Evolutionary conservation across 1,284 basidiomycete genomes (phyloP).

Genomic region (Cryptococcus amylolentus): DNA sequence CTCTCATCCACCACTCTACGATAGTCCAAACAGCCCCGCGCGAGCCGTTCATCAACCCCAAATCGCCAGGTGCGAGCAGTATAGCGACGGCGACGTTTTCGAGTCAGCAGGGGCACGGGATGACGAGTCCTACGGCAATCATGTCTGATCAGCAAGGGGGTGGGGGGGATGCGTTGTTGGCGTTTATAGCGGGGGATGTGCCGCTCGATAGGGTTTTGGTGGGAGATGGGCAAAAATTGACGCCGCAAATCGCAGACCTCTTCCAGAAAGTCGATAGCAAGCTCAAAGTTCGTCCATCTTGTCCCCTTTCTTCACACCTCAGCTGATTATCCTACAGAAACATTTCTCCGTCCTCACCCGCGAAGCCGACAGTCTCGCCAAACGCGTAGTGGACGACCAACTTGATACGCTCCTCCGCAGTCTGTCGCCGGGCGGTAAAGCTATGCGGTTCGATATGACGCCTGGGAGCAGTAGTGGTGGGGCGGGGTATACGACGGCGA

Average conservation of each 20-base stretch:
- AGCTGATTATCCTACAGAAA: slow-evolving; percentile 33
- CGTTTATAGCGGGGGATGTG: slow-evolving; percentile 37
- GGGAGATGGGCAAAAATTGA: slow-evolving; percentile 47
- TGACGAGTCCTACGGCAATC: neutral
- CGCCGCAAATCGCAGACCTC: slow-evolving; percentile 45
- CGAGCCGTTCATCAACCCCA: slow-evolving; percentile 11
- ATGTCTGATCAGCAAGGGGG: neutral
- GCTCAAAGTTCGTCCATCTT: slow-evolving; percentile 41
- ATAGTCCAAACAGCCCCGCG: slow-evolving; percentile 33
- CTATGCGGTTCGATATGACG: slow-evolving; percentile 25
- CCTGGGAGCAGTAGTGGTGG: slow-evolving; percentile 5
- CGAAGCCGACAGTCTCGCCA: slow-evolving; percentile 49
- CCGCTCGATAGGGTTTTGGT: slow-evolving; percentile 32
- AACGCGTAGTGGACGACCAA: slow-evolving; percentile 48
- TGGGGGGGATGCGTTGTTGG: slow-evolving; percentile 29
- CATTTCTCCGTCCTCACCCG: slow-evolving; percentile 44
- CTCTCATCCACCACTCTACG: slow-evolving; percentile 35
- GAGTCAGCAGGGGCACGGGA: slow-evolving; percentile 5
- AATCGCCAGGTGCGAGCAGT: slow-evolving; percentile 11
- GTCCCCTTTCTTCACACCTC: neutral
- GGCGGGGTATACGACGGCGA: slow-evolving; percentile 1
- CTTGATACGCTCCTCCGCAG: slow-evolving; percentile 26
- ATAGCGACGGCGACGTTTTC: slow-evolving; percentile 9
- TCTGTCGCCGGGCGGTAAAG: slow-evolving; percentile 14
- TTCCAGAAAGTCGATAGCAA: slow-evolving; percentile 50